Evolutionary conservation across 1,284 basidiomycete species (phyloP).

Genomic region (Austropuccinia psidii): DNA sequence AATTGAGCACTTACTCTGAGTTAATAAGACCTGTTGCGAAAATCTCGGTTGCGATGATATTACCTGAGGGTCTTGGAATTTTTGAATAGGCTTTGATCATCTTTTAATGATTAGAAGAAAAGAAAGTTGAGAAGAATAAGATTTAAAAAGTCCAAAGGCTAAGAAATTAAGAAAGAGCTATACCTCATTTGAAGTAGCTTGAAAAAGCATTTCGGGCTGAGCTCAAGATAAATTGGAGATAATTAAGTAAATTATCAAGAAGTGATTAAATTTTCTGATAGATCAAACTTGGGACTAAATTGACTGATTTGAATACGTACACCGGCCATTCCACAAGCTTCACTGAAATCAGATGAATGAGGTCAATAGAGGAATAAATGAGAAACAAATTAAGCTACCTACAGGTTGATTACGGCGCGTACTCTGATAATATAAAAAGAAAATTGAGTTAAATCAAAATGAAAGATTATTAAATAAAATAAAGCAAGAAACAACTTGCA

Average conservation of each 20-base stretch:
- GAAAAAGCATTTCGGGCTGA: constrained; percentile 35
- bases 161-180: background rate
- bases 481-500: background rate
- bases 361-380: constrained; percentile 44
- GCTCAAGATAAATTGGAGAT: background rate
- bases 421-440: constrained; percentile 53
- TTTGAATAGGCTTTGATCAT: constrained; percentile 87
- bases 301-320: constrained; percentile 1
- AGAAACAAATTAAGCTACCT: constrained; percentile 54
- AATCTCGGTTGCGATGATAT: constrained; percentile 84
- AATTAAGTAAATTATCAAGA: no score
- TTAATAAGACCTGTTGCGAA: constrained; percentile 86
- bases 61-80: constrained; percentile 82
- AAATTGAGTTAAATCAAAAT: constrained; percentile 6
- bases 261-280: no score
- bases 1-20: constrained; percentile 61
- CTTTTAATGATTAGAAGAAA: constrained; percentile 23
- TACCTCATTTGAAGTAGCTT: constrained; percentile 32
- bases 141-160: background rate
- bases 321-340: constrained; percentile 33
- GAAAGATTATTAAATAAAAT: background rate
- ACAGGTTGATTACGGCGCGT: constrained; percentile 81
- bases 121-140: background rate
- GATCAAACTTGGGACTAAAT: no score
- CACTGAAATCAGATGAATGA: constrained; percentile 49